Evolutionary conservation across 129 eudicot genomes (phyloP), one percentile per base, ranked within the genome.

Genomic region (Flaveria trinervia): DNA sequence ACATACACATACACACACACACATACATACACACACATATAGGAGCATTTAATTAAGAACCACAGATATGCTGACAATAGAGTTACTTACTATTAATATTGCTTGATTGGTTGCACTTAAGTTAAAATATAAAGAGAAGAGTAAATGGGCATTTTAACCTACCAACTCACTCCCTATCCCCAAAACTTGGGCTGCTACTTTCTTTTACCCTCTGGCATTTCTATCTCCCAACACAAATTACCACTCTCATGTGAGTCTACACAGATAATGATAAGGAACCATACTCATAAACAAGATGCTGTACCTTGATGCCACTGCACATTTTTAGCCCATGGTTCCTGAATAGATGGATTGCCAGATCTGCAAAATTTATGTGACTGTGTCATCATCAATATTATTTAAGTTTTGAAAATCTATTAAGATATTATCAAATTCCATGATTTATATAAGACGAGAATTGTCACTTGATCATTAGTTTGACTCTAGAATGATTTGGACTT

Each of bases 301-400:
- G 41, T 77, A 93, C 98, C 99, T 89, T 87, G 92, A 86, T 84
- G 90, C 97, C 97, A 91, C 2, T n/a, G 72, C 77, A 94, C 96
- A 1, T 68, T 87, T 72, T 86, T 80, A 26, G 88, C 92, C 99
- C 99, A 94, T 0, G 88, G 48, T 75, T 94, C 97, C 77, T 85
- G 88, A 76, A 89, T 69, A 61, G 94, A 81, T 71, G 96, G 50
- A 81, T 83, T 86, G 43, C 99, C 99, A 30, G 96, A 89, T 86
- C 99, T 94, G 80, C 81, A 50, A 60, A 17, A 66, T 25, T 8
- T 16, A 30, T 64, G 69, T 26, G 28, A 26, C 28, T 26, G 2
- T 26, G 30, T 30, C 46, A 64, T 30, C n/a, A 64, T 64, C 46
- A 14, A 28, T 28, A 15, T 28, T 1, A 14, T 12, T 28, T 28